A percentile compares a stretch with the other conserved stretches of the same genome.
Evolutionary conservation across 176 grass and related monocot genomes (phyloP).

Genomic region (Rhynchospora breviuscula): DNA sequence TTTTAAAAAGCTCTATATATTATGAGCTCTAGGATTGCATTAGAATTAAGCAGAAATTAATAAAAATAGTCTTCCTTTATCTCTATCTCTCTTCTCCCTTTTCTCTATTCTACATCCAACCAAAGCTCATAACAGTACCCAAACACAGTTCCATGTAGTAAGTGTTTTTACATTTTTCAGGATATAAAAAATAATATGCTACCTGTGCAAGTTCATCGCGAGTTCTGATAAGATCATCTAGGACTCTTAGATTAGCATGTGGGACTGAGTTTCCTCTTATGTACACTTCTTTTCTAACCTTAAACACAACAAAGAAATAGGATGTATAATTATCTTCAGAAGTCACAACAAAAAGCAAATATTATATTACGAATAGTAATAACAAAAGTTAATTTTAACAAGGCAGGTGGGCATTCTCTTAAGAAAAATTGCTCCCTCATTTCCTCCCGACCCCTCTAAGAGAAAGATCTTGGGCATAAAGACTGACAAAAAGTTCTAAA

Average conservation of each 20-base stretch:
- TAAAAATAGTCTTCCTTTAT: too few species aligned
- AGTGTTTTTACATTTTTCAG: not conserved
- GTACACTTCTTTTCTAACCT: conserved; percentile 79
- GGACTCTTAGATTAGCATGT: conserved; percentile 66
- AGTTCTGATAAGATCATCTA: conserved; percentile 61
- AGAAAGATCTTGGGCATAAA: not conserved
- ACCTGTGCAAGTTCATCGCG: conserved; percentile 92
- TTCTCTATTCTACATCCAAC: too few species aligned
- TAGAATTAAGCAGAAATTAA: too few species aligned
- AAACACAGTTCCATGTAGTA: not conserved
- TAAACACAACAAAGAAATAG: conserved; percentile 34
- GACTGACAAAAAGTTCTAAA: not conserved
- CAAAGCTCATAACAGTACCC: too few species aligned
- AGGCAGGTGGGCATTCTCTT: not conserved
- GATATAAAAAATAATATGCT: conserved; percentile 22
- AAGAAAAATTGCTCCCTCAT: not conserved
- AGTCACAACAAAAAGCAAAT: not conserved
- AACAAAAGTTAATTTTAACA: not conserved
- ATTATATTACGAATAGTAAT: not conserved
- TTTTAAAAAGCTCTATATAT: too few species aligned
- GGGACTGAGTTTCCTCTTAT: conserved; percentile 74
- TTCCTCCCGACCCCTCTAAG: not conserved
- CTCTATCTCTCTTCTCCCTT: too few species aligned
- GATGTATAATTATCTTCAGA: not conserved
- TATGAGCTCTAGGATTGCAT: too few species aligned